Percentiles rank a stretch among this genome's conserved stretches.
Conservation (phyloP, 108 stramenopile species). For the Aurantiochytrium sp. region DNA sequence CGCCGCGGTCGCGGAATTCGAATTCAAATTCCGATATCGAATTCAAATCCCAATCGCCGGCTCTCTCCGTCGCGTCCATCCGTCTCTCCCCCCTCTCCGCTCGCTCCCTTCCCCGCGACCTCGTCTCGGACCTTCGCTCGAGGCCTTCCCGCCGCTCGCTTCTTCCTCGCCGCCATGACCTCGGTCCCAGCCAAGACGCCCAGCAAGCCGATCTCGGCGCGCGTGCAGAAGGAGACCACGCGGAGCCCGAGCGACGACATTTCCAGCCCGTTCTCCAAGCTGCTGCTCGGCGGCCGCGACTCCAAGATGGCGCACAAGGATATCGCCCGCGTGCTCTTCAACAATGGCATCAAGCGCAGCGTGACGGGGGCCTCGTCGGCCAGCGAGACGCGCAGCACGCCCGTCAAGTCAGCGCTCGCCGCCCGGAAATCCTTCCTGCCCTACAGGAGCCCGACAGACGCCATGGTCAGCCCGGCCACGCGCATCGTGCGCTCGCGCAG, state of each 20-base stretch:
- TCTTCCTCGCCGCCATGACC: too few species aligned
- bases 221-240: not conserved
- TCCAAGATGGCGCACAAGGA: not conserved
- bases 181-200: not conserved
- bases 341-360: not conserved
- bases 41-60: too few species aligned
- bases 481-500: not conserved
- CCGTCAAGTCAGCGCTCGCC: not conserved
- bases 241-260: not conserved
- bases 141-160: too few species aligned
- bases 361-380: not conserved
- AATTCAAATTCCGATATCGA: too few species aligned
- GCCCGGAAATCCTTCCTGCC: not conserved
- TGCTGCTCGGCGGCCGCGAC: not conserved
- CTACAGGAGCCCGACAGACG: not conserved
- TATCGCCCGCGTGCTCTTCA: not conserved
- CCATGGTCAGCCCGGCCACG: slow-evolving; percentile 7
- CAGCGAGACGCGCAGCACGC: not conserved
- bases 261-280: not conserved
- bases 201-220: not conserved
- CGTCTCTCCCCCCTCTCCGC: too few species aligned
- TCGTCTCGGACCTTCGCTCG: too few species aligned
- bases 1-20: too few species aligned
- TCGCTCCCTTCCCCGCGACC: too few species aligned
- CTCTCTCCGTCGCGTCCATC: too few species aligned